phyloP scores from a whole-genome alignment of 768 basidiomycete genomes.

The Termitomyces bulborhizus region DNA sequence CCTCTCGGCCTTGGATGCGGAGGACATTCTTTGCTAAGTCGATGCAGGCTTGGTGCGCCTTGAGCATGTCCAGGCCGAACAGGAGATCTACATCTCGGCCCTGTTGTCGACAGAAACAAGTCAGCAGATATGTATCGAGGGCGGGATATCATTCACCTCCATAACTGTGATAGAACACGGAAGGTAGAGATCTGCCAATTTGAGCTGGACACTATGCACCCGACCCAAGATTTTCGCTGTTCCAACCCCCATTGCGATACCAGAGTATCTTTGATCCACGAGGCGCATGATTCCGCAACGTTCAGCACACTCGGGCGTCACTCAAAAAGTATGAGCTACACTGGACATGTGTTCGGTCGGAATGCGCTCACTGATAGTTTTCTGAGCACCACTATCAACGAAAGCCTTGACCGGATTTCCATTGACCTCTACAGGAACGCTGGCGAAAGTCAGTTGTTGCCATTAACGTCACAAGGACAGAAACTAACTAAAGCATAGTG shows the following conservation, averaged over 20 bases:
- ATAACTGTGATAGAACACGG: conserved; percentile 94
- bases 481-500: conserved; percentile 90
- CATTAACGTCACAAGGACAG: background rate
- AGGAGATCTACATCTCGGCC: conserved; percentile 92
- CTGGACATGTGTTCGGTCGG: background rate
- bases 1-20: conserved; percentile 87
- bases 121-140: background rate
- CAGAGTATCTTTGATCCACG: conserved; percentile 79
- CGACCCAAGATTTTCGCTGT: conserved; percentile 92
- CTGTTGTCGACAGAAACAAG: conserved; percentile 26
- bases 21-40: conserved; percentile 87
- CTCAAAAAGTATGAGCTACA: conserved; percentile 29
- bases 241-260: conserved; percentile 91
- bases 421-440: conserved; percentile 91
- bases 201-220: conserved; percentile 90
- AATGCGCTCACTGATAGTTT: conserved; percentile 78
- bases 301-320: conserved; percentile 91
- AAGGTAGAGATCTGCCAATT: conserved; percentile 75
- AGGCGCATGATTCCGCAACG: conserved; percentile 93
- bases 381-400: conserved; percentile 96
- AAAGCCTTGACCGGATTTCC: conserved; percentile 89
- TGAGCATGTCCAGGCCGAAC: conserved; percentile 98
- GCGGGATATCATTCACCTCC: conserved; percentile 49
- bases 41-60: conserved; percentile 93
- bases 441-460: conserved; percentile 21